phyloP scores from a whole-genome alignment of 2,329 filamentous ascomycete genomes.

The Penicillium capsulatum region DNA sequence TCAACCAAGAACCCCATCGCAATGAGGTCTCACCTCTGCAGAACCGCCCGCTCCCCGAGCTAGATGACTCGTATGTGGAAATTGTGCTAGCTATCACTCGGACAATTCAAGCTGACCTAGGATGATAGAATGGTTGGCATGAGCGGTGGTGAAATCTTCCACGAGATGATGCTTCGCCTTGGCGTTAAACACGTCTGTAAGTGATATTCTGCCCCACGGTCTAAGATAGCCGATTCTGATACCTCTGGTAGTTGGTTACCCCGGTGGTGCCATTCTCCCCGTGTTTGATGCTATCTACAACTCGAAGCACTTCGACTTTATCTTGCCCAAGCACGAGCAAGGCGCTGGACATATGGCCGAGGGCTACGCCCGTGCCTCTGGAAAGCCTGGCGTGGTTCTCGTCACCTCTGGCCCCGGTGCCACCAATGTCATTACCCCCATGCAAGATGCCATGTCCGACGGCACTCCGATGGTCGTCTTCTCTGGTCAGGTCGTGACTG shows the following conservation, averaged over 20 bases:
- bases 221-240: constrained; percentile 5
- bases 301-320: constrained; percentile 92
- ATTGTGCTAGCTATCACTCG: constrained; percentile 16
- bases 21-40: constrained; percentile 67
- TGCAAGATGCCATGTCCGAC: constrained; percentile 93
- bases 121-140: constrained; percentile 72
- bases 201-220: constrained; percentile 38
- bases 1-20: constrained; percentile 51
- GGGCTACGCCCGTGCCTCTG: constrained; percentile 89
- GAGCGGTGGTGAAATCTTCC: constrained; percentile 93
- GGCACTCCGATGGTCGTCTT: constrained; percentile 96
- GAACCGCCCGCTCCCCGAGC: constrained; percentile 56
- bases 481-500: constrained; percentile 84
- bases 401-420: constrained; percentile 96
- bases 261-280: constrained; percentile 91
- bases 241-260: constrained; percentile 66
- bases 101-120: not conserved
- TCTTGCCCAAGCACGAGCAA: constrained; percentile 93
- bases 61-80: constrained; percentile 71
- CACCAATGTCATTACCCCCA: constrained; percentile 92
- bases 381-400: constrained; percentile 90
- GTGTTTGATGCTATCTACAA: constrained; percentile 99
- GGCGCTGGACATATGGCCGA: constrained; percentile 98
- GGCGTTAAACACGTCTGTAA: constrained; percentile 89
- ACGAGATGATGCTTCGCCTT: constrained; percentile 97